These are phyloP conservation scores for Chaetomium tenue DNA, from an alignment of 495 filamentous ascomycete species.

Conservation along the genomic window DNA sequence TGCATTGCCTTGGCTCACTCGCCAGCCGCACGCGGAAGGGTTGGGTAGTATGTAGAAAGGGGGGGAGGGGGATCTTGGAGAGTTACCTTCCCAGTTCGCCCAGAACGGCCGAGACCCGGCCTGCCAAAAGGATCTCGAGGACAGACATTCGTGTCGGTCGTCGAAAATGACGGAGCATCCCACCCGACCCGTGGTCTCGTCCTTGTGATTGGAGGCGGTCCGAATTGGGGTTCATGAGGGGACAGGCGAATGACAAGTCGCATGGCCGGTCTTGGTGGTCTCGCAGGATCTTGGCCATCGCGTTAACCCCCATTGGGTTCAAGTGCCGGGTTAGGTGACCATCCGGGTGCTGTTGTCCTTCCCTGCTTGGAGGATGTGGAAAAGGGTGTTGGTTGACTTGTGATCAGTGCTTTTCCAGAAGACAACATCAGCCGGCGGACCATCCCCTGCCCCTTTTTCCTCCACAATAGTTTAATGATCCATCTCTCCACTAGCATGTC, in stretches of 20 bases:
- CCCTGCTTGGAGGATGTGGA: constrained; percentile 1
- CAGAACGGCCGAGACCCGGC: neutral
- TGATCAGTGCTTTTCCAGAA: constrained; percentile 1
- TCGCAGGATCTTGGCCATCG: neutral
- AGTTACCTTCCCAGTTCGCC: constrained; percentile 1
- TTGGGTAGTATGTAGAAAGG: neutral
- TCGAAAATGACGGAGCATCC: constrained; percentile 1
- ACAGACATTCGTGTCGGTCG: neutral
- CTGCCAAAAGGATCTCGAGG: neutral
- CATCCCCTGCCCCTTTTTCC: neutral
- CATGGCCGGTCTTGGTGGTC: constrained; percentile 6
- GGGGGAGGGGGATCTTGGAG: neutral
- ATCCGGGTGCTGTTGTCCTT: neutral
- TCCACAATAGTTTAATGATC: neutral
- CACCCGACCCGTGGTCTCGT: neutral
- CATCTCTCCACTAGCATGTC: neutral
- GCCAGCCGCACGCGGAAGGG: neutral
- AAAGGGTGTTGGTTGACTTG: neutral
- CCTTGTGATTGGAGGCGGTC: constrained; percentile 13
- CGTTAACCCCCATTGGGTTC: neutral
- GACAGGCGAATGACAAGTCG: neutral
- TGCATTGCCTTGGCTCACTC: constrained; percentile 2
- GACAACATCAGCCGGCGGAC: neutral
- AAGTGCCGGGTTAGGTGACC: constrained; percentile 1
- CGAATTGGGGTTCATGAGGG: constrained; percentile 11